Evolutionary conservation across 2,329 filamentous ascomycete genomes (phyloP), one percentile per base, ranked within the genome.

Genomic region (Coleophoma crateriformis): DNA sequence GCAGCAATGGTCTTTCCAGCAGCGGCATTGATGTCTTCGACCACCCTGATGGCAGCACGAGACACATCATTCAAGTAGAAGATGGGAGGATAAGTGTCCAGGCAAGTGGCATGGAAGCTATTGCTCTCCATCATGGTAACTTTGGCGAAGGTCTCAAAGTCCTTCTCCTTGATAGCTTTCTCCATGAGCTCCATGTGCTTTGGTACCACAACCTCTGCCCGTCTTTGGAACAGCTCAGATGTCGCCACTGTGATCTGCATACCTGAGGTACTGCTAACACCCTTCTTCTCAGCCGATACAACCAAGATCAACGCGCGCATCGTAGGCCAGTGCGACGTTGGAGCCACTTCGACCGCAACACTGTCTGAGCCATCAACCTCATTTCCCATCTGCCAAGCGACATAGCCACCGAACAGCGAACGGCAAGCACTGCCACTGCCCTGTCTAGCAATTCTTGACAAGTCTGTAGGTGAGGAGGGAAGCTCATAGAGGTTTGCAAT

Each of bases 21-120:
- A 20, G 79, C 78, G 48, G 77, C 77, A 65, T 99, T 99, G 72
- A 97, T 88, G 59, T 84, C 79, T 73, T 99, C 90, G 32, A 96
- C 91, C 14, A 90, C 84, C 47, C 89, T 80, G 52, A 99, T 89
- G 6, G 92, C 90, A 1, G 92, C 90, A 35, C 87, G 78, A 17
- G 87, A 92, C 14, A 92, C 85, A 66, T 99, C 94, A 71, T 96
- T 99, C 78, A 99, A 85, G 76, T 99, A 99, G 71, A 96, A 96
- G 66, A 99, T 99, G 15, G 95, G 94, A 41, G 95, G 94, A 71
- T 90, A 90, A 2, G 94, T 97, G 67, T 99, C 94, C 60, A 95
- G 76, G 68, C 94, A 97, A 50, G 86, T 90, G 35, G 94, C 89
- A 69, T 99, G 94, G 82, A 99, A 99, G 52, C 84, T 89, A 74